A percentile compares a stretch with the other conserved stretches of the same genome.
phyloP scores from a whole-genome alignment of 2,329 filamentous ascomycete species.

The Leptographium radiaticola region DNA sequence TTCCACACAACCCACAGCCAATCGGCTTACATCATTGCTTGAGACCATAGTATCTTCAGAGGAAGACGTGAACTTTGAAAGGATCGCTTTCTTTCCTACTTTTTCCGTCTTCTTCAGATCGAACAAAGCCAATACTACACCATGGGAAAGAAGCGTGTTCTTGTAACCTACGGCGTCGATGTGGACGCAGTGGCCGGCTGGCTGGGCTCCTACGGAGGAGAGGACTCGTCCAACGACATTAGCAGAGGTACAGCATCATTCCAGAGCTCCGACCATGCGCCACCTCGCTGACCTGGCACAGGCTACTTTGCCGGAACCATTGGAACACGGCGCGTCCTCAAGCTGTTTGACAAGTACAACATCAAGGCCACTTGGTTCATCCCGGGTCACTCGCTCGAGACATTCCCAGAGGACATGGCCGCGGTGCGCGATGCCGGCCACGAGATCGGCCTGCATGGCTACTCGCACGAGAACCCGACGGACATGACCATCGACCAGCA shows the following conservation, averaged over 20 bases:
- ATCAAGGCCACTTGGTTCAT: constrained; percentile 51
- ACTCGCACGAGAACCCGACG: constrained; percentile 25
- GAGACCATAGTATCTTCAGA: not conserved
- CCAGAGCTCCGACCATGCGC: not conserved
- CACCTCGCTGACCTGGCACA: not conserved
- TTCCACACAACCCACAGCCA: too few species aligned
- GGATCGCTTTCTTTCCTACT: not conserved
- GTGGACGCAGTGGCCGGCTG: constrained; percentile 67
- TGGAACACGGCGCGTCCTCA: constrained; percentile 52
- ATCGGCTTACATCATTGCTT: not conserved
- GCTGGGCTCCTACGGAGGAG: constrained; percentile 62
- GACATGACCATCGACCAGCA: constrained; percentile 61
- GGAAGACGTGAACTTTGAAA: too few species aligned
- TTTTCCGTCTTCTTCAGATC: not conserved
- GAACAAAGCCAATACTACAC: not conserved
- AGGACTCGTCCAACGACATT: constrained; percentile 61
- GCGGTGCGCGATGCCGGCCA: constrained; percentile 32
- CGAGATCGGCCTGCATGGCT: constrained; percentile 32
- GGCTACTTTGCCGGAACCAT: constrained; percentile 53
- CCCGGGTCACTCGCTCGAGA: constrained; percentile 33
- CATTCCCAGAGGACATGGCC: constrained; percentile 32
- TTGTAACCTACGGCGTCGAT: constrained; percentile 50
- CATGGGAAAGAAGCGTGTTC: constrained; percentile 1
- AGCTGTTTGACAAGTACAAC: constrained; percentile 57
- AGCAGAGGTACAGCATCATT: constrained; percentile 39